Base-by-base conservation (phyloP, 176 grass and related monocot species). In the Raddia distichophylla region DNA sequence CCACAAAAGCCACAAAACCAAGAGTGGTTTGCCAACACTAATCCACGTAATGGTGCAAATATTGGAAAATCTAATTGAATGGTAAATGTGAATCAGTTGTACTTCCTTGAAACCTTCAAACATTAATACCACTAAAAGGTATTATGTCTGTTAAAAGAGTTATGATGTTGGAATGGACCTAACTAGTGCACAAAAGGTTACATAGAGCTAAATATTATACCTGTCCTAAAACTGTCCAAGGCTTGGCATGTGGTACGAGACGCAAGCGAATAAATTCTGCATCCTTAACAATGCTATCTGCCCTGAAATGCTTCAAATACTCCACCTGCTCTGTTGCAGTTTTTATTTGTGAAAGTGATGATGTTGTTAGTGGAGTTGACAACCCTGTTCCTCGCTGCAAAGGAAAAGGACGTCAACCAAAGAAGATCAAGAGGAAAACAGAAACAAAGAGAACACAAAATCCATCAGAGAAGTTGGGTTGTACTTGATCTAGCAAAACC, bases 211-310 rank as follows among this genome's bases (percentile, higher is more conserved):
- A 56, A 86, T 70, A 71, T 65, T 57, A 87, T 89, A 98, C 95
- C 86, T 95, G 92, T 81, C 95, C 92, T 76, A 98, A 77, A 74
- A 98, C 89, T 57, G 84, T 95, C 95, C 95, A 98, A 71, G 95
- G 89, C 74, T 91, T 89, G 67, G 84, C 79, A 74, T 91, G 82
- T 78, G 89, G 89, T 34, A 91, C 92, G 82, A 98, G 82, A 72
- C 18, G 77, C 55, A 64, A 27, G 53, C 95, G 88, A n/a, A 98
- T 95, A 84, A 91, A 88, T 76, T 98, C 95, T 62, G 95, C 90
- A 57, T 98, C 95, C 67, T 85, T 93, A 46, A 98, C 95, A 81
- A 98, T 98, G 76, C 88, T 98, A 83, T 98, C 92, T 0, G 92
- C 95, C 89, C 95, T 87, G 65, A 98, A 98, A 90, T 98, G 86